Evolutionary conservation across 805 yeast genomes (phyloP), one percentile per base, ranked within the genome.

Genomic region (Ogataea ganodermae): DNA sequence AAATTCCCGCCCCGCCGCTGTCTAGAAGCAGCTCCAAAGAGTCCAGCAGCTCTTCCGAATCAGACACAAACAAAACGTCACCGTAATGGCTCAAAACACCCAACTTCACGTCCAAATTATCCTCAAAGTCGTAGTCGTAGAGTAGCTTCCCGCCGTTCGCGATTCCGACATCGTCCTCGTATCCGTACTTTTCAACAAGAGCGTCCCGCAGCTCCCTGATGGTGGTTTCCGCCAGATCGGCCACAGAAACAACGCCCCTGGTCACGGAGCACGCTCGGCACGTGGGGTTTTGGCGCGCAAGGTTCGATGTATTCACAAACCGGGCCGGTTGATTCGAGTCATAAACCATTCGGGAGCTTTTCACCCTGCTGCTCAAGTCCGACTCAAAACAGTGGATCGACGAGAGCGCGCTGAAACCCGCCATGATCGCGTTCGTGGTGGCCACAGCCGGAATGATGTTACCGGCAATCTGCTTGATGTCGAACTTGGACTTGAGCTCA

Each of bases 361-460:
- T 52, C 7, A 65, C 55, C 12, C 67, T 64, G 2, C 66, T 65
- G 23, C 65, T 54, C 1, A 60, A 57, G 26, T 49, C 47, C 9
- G 32, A 21, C 3, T 54, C 41, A 55, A 70, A 85, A 59, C 45
- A 80, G 64, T 63, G 78, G 39, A 90, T 68, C 0, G 96, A 86
- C 31, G 84, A 80, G 32, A 92, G 63, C 3, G 90, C 83, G 13
- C 94, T 85, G 55, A 89, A 78, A 0, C 99, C 99, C 0, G 97
- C 90, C 57, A 94, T 84, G 12, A 94, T 84, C 1, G 99, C 98
- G 65, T 94, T 94, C 3, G 97, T 92, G 1, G 99, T 94, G 5
- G 99, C 98, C 57, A 95, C 91, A 0, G 99, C 99, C 0, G 99
- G 99, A 33, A 94, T 94, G 58, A 94, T 94, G 66, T 92, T 94